Evolutionary conservation across 768 basidiomycete species (phyloP).

Genomic region (Dentipellis sp.): DNA sequence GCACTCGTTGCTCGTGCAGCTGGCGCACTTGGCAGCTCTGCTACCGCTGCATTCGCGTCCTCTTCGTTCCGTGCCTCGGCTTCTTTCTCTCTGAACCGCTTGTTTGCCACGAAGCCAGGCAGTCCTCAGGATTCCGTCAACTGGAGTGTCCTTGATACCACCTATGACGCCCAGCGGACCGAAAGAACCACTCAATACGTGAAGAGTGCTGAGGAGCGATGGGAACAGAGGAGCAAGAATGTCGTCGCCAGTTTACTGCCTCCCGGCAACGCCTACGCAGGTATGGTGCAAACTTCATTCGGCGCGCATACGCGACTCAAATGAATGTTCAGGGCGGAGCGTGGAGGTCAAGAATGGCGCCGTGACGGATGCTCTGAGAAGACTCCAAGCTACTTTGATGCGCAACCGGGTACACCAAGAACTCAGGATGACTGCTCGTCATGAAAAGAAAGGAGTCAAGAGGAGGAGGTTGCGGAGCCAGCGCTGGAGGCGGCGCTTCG

Average conservation of each 20-base stretch:
- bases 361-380: constrained; percentile 37
- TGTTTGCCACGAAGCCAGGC: too few species aligned
- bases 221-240: constrained; percentile 24
- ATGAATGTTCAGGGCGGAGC: constrained; percentile 44
- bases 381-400: constrained; percentile 40
- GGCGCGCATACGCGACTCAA: too few species aligned
- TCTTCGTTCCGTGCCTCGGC: too few species aligned
- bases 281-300: constrained; percentile 21
- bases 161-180: too few species aligned
- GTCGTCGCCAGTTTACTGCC: constrained; percentile 18
- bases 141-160: too few species aligned
- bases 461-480: constrained; percentile 65
- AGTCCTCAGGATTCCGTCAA: too few species aligned
- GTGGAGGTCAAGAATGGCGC: constrained; percentile 35
- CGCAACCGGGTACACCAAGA: constrained; percentile 48
- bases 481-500: constrained; percentile 74
- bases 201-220: constrained; percentile 27
- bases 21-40: too few species aligned
- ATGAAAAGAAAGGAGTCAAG: constrained; percentile 79
- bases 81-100: too few species aligned
- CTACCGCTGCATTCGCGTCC: too few species aligned
- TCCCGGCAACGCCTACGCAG: constrained; percentile 47
- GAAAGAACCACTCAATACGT: too few species aligned
- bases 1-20: too few species aligned
- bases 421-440: constrained; percentile 43